Base-by-base conservation (phyloP, 2,329 filamentous ascomycete genomes). In the Echinosphaeria canescens region DNA sequence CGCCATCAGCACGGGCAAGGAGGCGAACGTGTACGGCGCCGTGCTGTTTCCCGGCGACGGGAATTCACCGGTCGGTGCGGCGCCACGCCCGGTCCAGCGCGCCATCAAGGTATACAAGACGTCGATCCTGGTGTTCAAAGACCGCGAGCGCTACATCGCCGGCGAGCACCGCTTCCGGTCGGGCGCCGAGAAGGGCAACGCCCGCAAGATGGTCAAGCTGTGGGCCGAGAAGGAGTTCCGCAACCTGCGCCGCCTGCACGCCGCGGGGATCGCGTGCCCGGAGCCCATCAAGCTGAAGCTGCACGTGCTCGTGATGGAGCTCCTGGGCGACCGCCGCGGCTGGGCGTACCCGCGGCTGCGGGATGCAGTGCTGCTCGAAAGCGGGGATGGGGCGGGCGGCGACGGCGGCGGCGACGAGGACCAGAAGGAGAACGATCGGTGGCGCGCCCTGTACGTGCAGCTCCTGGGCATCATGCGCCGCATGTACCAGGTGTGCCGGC, bases 81-180 rank as follows among this genome's bases (percentile, higher is more conserved):
- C 17, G 7, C 7, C 17, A 6, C 17, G 10, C 7, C 17, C 17
- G 17, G 17, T 7, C 6, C 80, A 92, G 41, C 69, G 81, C 26
- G 88, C 88, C 10, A 82, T 95, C 58, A 98, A 98, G 54, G 80
- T 98, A 27, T 98, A 98, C 67, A 98, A 98, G 62, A 98, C 88
- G 6, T 78, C 79, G 29, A 98, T 98, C 35, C 56, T 98, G 17
- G 82, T 90, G 14, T 98, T 98, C 68, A 95, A 95, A 54, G 88
- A 98, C 51, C 68, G 88, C 31, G 84, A 93, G 50, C 75, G 82
- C 41, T 98, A 98, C 49, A 88, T 98, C 34, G 76, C 75, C 1
- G 88, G 88, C 36, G 88, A 98, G 51, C 82, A 84, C 51, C 64
- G 88, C 14, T 98, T 98, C 58, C 69, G 80, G 38, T 63, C 71